Base-by-base conservation (phyloP, 75 land plant species). In the Chamaecyparis obtusa region DNA sequence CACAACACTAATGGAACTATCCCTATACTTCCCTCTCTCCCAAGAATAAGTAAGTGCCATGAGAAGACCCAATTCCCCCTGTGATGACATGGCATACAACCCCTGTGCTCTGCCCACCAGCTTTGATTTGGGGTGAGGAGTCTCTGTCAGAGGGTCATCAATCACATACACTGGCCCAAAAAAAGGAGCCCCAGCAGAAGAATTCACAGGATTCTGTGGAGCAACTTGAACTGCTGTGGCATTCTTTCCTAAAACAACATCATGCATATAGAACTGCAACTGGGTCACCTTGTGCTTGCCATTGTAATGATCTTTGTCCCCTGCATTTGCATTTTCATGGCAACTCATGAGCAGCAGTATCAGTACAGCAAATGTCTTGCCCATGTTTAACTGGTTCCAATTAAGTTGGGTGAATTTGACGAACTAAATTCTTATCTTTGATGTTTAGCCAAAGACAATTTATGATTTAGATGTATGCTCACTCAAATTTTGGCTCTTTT, bases 61-160 rank as follows among this genome's bases (percentile, higher is more conserved):
- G 30, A 88, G 80, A 13, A 89, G 35, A 16, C 56, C 69, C 11
- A 30, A 6, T 33, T 39, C 87, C 27, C 43, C 78, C 36, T 71
- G 16, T 69, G 89, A 46, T 16, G 44, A 87, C 44, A 16, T 24
- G 19, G 80, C 87, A 33, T 81, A 89, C 24, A 86, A 35, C 3
- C 90, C 90, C 60, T 89, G 90, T 15, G 85, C 90, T 39, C 83
- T 64, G 17, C 90, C 90, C 10, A 89, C 3, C 36, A 84, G 14
- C 32, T 46, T 83, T n/a, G 90, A 89, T 33, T 44, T 69, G 16
- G 55, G 69, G 15, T 69, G 51, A 1, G 86, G 89, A 43, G 86
- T 86, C 27, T 88, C 76, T 7, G 90, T 89, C 1, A 89, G 79
- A 3, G 83, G 41, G 32, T 89, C 90, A 77, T 89, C 90, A 24